Evolutionary conservation across 108 stramenopile species (phyloP).

Genomic region (Nitzschia inconspicua): DNA sequence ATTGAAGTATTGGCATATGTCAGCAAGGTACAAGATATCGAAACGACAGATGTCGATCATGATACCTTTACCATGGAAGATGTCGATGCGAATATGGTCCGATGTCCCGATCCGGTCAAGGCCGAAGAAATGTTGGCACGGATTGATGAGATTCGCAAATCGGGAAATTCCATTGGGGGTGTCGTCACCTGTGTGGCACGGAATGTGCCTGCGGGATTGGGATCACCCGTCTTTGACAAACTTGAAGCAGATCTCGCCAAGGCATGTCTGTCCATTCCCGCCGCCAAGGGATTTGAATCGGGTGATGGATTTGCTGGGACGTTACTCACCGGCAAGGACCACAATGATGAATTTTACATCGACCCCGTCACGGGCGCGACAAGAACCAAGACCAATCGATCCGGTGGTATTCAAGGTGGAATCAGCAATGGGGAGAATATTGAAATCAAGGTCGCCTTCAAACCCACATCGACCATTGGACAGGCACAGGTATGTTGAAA

Average conservation of each 20-base stretch:
- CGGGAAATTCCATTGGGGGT: constrained; percentile 97
- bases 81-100: constrained; percentile 95
- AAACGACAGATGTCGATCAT: constrained; percentile 70
- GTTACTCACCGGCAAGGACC: constrained; percentile 89
- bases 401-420: constrained; percentile 98
- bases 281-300: constrained; percentile 99
- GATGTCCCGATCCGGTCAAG: constrained; percentile 84
- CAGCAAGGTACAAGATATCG: constrained; percentile 87
- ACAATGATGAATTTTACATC: constrained; percentile 99
- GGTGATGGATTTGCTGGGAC: constrained; percentile 97
- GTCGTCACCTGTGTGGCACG: constrained; percentile 92
- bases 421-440: constrained; percentile 98
- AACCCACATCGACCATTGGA: constrained; percentile 95
- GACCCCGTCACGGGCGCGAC: constrained; percentile 90
- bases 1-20: constrained; percentile 96
- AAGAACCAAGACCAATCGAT: constrained; percentile 92
- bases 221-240: constrained; percentile 98
- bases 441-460: constrained; percentile 95
- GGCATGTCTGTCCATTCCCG: constrained; percentile 99
- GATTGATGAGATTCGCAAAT: constrained; percentile 92
- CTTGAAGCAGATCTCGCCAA: constrained; percentile 98
- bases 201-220: constrained; percentile 94
- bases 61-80: constrained; percentile 91
- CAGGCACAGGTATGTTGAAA: constrained; percentile 71
- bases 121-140: constrained; percentile 91